Evolutionary conservation across 2,329 filamentous ascomycete genomes (phyloP).

Genomic region (Achaetomium macrosporum): DNA sequence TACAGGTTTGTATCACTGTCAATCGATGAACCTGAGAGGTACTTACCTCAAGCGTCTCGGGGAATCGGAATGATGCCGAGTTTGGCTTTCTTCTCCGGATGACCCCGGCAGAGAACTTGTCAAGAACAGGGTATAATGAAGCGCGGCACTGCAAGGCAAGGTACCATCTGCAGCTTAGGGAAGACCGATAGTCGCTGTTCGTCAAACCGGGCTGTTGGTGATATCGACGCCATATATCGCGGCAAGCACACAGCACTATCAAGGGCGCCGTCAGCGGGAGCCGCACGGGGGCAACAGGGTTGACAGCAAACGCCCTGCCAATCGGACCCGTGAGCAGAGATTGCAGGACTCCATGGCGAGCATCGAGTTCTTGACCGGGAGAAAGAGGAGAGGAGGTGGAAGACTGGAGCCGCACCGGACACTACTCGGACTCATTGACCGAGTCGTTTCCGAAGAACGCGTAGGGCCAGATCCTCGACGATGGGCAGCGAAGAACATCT

Average conservation of each 20-base stretch:
- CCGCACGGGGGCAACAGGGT: not conserved
- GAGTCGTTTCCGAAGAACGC: not conserved
- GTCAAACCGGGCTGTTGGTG: slow-evolving; percentile 4
- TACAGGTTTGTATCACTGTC: not conserved
- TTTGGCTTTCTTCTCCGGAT: not conserved
- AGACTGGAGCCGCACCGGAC: not conserved
- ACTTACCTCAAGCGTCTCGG: not conserved
- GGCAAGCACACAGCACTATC: not conserved
- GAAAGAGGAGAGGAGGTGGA: too few relatives aligned
- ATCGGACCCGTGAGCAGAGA: not conserved
- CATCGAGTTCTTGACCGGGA: too few relatives aligned
- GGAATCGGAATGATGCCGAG: not conserved
- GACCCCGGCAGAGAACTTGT: not conserved
- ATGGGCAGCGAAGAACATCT: not conserved
- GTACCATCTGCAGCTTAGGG: not conserved
- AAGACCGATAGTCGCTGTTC: not conserved
- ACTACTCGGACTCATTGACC: not conserved
- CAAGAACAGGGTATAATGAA: not conserved
- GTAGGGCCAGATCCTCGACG: not conserved
- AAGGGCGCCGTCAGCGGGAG: not conserved
- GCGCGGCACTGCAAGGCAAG: not conserved
- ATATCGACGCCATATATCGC: slow-evolving; percentile 9
- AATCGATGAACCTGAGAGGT: not conserved
- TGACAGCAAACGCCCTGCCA: not conserved
- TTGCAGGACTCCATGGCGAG: not conserved